Evolutionary conservation across 495 filamentous ascomycete species (phyloP), one percentile per base, ranked within the genome.

Genomic region (Trichoderma asperelloides): DNA sequence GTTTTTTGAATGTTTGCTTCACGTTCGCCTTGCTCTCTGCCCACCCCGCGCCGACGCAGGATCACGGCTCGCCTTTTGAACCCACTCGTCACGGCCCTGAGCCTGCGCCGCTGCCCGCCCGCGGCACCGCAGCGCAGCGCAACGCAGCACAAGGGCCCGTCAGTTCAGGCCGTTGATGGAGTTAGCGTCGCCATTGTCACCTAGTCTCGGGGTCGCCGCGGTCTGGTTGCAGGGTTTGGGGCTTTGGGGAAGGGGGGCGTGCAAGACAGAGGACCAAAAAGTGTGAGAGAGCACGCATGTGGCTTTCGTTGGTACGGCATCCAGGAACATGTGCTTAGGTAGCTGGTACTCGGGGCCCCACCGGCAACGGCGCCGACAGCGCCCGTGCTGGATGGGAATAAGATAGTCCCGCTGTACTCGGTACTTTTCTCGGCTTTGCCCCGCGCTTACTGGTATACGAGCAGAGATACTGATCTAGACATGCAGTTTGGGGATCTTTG

Each of bases 11-110:
- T 60, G 27, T 18, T 60, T 60, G 55, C 55, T 30, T 2, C 5
- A 37, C 33, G 2, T 8, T 37, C 2, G 23, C 21, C 49, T 55
- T n/a, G 49, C 49, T 23, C 8, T 55, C 49, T 55, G 23, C 3
- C 27, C 55, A 13, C n/a, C 55, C 16, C 16, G 8, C 16, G 11
- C 55, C 23, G 55, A 30, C 49, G 55, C 23, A 60, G 27, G 25
- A 27, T 60, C 55, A 60, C 23, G 55, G 28, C 55, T 60, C 55
- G 55, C 55, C 25, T 60, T 60, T 60, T 60, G 55, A 60, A 60
- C 25, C 55, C 55, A 60, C 55, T 21, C n/a, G 4, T 2, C 25
- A 25, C 16, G 55, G 3, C 55, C 27, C 25, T 12, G 49, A 21
- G 11, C 3, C n/a, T 30, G 55, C 55, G 4, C 43, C 43, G 43